Conservation (phyloP, 148 eudicot genomes). For the Limonium bicolor region DNA sequence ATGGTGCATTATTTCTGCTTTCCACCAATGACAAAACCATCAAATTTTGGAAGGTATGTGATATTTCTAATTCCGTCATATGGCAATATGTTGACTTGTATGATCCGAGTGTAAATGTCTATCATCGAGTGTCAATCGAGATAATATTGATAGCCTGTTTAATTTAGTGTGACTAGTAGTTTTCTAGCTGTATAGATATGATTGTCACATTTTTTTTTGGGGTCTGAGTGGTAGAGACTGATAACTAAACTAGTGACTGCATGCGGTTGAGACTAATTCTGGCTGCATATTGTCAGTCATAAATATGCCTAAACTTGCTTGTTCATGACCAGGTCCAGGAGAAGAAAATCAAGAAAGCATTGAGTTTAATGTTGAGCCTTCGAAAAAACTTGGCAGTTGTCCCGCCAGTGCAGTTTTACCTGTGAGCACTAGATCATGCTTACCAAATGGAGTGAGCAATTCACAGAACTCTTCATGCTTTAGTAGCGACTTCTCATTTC, state of each 20-base stretch:
- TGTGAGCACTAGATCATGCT: slow-evolving; percentile 19
- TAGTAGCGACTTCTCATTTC: slow-evolving; percentile 37
- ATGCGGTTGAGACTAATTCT: too few relatives aligned
- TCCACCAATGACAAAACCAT: slow-evolving; percentile 59
- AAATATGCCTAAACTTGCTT: too few relatives aligned
- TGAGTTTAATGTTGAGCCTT: slow-evolving; percentile 37
- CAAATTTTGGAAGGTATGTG: slow-evolving; percentile 61
- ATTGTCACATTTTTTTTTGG: too few relatives aligned
- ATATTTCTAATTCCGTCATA: neutral
- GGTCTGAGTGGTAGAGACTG: too few relatives aligned
- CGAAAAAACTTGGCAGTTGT: slow-evolving; percentile 42
- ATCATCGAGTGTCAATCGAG: too few relatives aligned
- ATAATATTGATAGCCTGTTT: too few relatives aligned
- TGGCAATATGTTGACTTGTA: too few relatives aligned
- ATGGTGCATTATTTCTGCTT: slow-evolving; percentile 36
- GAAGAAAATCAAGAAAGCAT: slow-evolving; percentile 68
- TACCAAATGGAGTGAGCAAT: slow-evolving; percentile 45
- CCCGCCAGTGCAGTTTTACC: slow-evolving; percentile 32
- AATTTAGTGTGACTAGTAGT: too few relatives aligned
- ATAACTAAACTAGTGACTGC: too few relatives aligned
- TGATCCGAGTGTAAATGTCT: too few relatives aligned
- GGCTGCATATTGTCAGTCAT: too few relatives aligned
- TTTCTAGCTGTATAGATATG: too few relatives aligned
- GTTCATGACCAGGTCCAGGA: slow-evolving; percentile 53
- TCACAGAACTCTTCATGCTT: slow-evolving; percentile 18